Evolutionary conservation across 805 yeast species (phyloP).

Genomic region (Lipomyces japonicus): DNA sequence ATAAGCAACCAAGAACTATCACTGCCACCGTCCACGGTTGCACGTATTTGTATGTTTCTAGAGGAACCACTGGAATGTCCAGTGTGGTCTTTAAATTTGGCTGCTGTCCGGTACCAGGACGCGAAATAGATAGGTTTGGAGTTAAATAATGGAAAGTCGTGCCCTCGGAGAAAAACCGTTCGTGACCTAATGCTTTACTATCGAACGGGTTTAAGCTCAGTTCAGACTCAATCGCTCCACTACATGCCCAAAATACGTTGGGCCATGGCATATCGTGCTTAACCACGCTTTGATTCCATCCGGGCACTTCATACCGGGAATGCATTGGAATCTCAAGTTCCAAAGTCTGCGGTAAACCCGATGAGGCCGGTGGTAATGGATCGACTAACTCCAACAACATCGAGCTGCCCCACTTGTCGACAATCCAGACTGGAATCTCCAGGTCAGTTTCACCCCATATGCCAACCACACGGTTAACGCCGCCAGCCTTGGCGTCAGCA

Average conservation of each 20-base stretch:
- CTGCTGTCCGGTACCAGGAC: constrained; percentile 17
- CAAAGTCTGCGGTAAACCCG: constrained; percentile 18
- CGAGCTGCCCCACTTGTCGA: constrained; percentile 47
- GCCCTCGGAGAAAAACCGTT: constrained; percentile 46
- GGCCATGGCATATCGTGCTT: constrained; percentile 40
- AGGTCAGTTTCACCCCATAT: constrained; percentile 55
- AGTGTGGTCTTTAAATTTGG: constrained; percentile 30
- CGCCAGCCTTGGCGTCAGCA: constrained; percentile 28
- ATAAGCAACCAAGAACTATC: constrained; percentile 32
- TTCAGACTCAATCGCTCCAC: constrained; percentile 35
- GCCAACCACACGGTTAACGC: constrained; percentile 29
- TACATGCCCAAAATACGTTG: constrained; percentile 51
- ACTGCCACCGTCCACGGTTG: constrained; percentile 40
- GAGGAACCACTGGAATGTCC: constrained; percentile 46
- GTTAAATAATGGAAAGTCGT: constrained; percentile 43
- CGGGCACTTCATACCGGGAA: constrained; percentile 50
- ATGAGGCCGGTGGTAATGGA: constrained; percentile 19
- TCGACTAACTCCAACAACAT: constrained; percentile 41
- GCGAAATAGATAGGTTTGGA: constrained; percentile 24
- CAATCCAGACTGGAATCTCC: constrained; percentile 53
- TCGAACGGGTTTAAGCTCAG: constrained; percentile 41
- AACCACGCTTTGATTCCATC: constrained; percentile 23
- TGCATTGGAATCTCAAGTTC: constrained; percentile 46
- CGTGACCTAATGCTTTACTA: constrained; percentile 43
- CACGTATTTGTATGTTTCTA: constrained; percentile 34